A percentile compares a stretch with the other conserved stretches of the same genome.
Evolutionary conservation across 306 rosid species (phyloP).

Genomic region (Quercus rubra): DNA sequence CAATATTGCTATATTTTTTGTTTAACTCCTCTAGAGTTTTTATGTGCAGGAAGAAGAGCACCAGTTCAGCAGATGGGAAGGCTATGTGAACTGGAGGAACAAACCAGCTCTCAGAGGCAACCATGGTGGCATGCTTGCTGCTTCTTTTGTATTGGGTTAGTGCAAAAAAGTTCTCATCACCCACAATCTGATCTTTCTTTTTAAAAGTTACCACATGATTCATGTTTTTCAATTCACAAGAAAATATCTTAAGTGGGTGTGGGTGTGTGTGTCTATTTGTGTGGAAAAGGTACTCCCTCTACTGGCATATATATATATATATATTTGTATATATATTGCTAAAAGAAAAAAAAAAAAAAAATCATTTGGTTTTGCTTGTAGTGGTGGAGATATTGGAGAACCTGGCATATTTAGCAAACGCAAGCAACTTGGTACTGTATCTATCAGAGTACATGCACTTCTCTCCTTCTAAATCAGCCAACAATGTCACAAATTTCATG

Average conservation of each 20-base stretch:
- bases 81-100: slow-evolving; percentile 83
- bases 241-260: background rate
- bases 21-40: background rate
- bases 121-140: slow-evolving; percentile 95
- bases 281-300: background rate
- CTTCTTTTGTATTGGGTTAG: slow-evolving; percentile 77
- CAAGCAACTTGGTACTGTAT: slow-evolving; percentile 86
- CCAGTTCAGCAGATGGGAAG: slow-evolving; percentile 63
- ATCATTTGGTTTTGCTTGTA: slow-evolving; percentile 12
- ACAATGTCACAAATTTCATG: slow-evolving; percentile 93
- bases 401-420: slow-evolving; percentile 85
- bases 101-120: slow-evolving; percentile 59
- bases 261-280: background rate
- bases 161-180: background rate
- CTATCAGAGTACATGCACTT: slow-evolving; percentile 64
- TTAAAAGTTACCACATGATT: background rate
- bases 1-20: background rate
- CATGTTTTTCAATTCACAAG: background rate
- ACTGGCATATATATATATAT: background rate
- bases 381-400: slow-evolving; percentile 90
- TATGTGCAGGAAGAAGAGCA: slow-evolving; percentile 45
- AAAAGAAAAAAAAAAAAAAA: too few species aligned
- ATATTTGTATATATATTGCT: background rate
- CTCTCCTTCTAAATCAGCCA: slow-evolving; percentile 78
- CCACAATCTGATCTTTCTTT: background rate